These are phyloP conservation scores for Ceratocystis eucalypticola DNA, from an alignment of 2,329 filamentous ascomycete species.

Conservation along the genomic window DNA sequence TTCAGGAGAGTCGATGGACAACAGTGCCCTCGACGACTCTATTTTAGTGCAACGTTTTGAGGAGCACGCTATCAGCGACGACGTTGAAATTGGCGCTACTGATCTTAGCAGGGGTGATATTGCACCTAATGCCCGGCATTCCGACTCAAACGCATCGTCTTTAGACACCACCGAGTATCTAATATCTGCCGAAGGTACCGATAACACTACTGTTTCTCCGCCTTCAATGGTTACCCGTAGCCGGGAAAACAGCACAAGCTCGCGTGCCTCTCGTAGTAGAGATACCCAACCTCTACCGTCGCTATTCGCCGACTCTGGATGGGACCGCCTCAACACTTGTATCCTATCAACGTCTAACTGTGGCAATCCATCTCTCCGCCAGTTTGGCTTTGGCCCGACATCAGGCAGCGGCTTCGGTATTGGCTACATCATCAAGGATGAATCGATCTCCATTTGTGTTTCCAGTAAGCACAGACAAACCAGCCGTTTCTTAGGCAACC, in stretches of 20 bases:
- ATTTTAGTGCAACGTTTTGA: constrained; percentile 5
- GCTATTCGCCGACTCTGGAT: constrained; percentile 77
- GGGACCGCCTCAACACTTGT: constrained; percentile 91
- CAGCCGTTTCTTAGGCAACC: constrained; percentile 70
- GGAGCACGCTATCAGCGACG: background rate
- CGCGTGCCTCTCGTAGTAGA: constrained; percentile 38
- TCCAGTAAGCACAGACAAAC: constrained; percentile 92
- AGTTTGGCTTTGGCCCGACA: constrained; percentile 93
- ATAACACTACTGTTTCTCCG: background rate
- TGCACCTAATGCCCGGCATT: background rate
- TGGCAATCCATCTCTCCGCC: constrained; percentile 83
- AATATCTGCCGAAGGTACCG: constrained; percentile 2
- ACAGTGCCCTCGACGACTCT: background rate
- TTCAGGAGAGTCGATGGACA: constrained; percentile 3
- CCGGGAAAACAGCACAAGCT: constrained; percentile 19
- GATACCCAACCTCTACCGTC: constrained; percentile 48
- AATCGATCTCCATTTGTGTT: constrained; percentile 63
- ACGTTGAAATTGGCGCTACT: background rate
- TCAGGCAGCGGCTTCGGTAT: constrained; percentile 92
- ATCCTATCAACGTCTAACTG: constrained; percentile 97
- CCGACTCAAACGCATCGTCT: background rate
- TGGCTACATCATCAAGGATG: constrained; percentile 97
- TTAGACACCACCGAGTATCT: background rate
- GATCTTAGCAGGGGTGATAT: background rate
- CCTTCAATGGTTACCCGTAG: background rate